phyloP scores from a whole-genome alignment of 2,329 filamentous ascomycete species.

The Coniochaeta sp. region DNA sequence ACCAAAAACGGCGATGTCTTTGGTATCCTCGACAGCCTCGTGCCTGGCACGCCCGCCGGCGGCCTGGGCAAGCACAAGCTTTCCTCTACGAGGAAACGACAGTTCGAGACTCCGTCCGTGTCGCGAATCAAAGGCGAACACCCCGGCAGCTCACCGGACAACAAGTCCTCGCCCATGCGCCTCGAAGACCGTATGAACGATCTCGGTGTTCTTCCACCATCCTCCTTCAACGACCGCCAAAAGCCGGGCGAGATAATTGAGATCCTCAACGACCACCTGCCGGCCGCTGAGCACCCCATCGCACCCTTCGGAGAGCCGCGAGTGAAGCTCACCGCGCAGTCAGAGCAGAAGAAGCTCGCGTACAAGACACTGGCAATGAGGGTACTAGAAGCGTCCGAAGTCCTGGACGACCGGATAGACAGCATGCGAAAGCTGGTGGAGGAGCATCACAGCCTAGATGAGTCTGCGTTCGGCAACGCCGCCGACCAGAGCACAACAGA shows the following conservation, averaged over 20 bases:
- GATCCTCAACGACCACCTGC: conserved; percentile 70
- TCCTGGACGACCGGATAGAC: conserved; percentile 91
- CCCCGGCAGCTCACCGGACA: conserved; percentile 35
- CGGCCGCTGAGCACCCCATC: conserved; percentile 59
- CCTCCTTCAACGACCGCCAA: conserved; percentile 65
- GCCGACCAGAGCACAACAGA: conserved; percentile 78
- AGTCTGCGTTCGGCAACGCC: conserved; percentile 79
- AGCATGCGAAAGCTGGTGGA: conserved; percentile 72
- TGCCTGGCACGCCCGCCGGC: conserved; percentile 51
- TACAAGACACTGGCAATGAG: conserved; percentile 97
- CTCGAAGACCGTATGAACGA: conserved; percentile 31
- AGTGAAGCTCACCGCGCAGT: conserved; percentile 77
- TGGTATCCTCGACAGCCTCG: conserved; percentile 70
- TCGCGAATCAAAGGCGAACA: conserved; percentile 36
- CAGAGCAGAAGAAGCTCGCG: conserved; percentile 80
- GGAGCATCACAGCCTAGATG: conserved; percentile 67
- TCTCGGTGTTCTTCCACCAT: conserved; percentile 31
- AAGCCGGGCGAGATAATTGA: conserved; percentile 80
- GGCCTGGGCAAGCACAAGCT: conserved; percentile 24
- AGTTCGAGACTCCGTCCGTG: conserved; percentile 36
- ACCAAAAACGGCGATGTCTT: conserved; percentile 63
- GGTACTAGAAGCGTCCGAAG: conserved; percentile 82
- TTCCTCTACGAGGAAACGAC: conserved; percentile 25
- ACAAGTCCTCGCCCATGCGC: conserved; percentile 28
- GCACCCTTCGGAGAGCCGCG: conserved; percentile 68